Base-by-base conservation (phyloP, 2,329 filamentous ascomycete species). In the Neonectria sp. region DNA sequence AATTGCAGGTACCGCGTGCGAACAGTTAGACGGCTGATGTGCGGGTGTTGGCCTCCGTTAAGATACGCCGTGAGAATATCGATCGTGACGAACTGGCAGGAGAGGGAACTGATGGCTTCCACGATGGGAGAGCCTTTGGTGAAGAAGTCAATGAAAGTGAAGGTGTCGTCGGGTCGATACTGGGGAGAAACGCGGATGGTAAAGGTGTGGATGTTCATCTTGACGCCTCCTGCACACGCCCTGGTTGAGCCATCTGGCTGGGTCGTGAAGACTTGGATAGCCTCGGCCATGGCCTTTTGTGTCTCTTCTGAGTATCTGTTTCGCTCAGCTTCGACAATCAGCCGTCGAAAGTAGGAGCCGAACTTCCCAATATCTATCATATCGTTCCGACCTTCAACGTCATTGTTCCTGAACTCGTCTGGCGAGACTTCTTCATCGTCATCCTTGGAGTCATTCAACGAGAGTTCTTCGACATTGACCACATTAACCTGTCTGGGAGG, bases 311-410 rank as follows among this genome's bases (percentile, higher is more conserved):
- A 63, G 56, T 70, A 76, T 6, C 84, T 82, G 65, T 82, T 85
- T 8, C 75, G 70, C 58, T 86, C 82, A 1, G 86, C 79, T 45
- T 82, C 79, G 46, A 88, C 76, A 58, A 75, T 75, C 57, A 87
- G 72, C 52, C 79, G 75, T 2, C 84, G 82, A 40, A 88, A 78
- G 24, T 83, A 71, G 21, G 77, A 74, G 8, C 79, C 78, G 64
- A 83, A 82, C 46, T 80, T 80, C 12, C 67, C 60, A 3, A 79
- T 63, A 60, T 81, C 75, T 27, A 84, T 80, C 57, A 68, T 73
- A 27, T 74, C 65, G 3, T 58, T 68, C 27, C 72, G 67, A 43
- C 64, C 72, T 4, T 64, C 60, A 13, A 60, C 60, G 11, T 40
- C 56, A 6, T 71, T 57, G 1, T 67, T 33, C 13, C 4, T 35